Evolutionary conservation across 2,329 filamentous ascomycete genomes (phyloP).

Genomic region (Aspergillus sp.): DNA sequence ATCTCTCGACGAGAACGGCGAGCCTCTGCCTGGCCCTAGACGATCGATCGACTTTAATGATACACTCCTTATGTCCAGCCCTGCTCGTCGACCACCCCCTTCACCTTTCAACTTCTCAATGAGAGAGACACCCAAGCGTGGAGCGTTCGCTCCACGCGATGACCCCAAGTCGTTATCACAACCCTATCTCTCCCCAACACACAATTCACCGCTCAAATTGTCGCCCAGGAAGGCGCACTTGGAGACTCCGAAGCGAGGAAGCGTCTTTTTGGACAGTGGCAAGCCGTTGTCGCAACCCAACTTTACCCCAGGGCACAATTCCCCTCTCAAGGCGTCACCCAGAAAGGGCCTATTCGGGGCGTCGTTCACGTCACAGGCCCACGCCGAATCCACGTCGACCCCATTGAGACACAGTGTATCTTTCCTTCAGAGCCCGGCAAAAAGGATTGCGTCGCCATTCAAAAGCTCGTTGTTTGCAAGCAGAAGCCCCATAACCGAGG

Average conservation of each 20-base stretch:
- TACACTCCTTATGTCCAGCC: conserved; percentile 44
- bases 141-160: conserved; percentile 28
- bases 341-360: conserved; percentile 35
- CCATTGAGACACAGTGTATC: conserved; percentile 34
- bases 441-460: conserved; percentile 34
- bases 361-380: conserved; percentile 37
- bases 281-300: conserved; percentile 20
- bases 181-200: conserved; percentile 32
- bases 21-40: conserved; percentile 30
- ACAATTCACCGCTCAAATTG: conserved; percentile 44
- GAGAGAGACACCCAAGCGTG: conserved; percentile 44
- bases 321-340: conserved; percentile 26
- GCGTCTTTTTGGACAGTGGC: conserved; percentile 12
- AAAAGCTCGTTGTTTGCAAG: conserved; percentile 32
- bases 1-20: conserved; percentile 36
- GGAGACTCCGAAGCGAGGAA: conserved; percentile 21
- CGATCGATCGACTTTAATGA: conserved; percentile 37
- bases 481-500: conserved; percentile 17
- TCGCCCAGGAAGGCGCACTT: conserved; percentile 45
- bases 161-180: conserved; percentile 23
- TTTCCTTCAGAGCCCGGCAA: conserved; percentile 3
- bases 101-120: conserved; percentile 48
- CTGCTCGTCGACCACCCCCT: conserved; percentile 46
- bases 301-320: conserved; percentile 21
- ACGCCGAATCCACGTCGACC: conserved; percentile 35